These are phyloP conservation scores for Metschnikowia henanensis DNA, from an alignment of 805 yeast genomes.

Conservation along the genomic window DNA sequence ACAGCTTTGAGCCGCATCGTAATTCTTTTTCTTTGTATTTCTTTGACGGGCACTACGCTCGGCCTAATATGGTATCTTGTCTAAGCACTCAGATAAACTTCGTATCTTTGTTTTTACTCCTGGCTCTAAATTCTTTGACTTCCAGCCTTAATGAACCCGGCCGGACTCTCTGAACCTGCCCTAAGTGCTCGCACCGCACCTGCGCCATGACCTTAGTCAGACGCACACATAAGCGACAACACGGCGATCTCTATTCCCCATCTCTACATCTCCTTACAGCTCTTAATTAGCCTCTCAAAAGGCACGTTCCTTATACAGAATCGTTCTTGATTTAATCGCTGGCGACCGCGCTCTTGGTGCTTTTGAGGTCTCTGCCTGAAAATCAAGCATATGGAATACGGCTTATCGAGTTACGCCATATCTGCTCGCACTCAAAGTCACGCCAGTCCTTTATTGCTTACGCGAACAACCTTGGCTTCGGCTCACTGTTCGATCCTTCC, in stretches of 20 bases:
- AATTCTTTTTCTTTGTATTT: too few relatives aligned
- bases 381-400: neutral
- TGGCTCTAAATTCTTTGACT: too few relatives aligned
- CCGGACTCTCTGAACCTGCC: neutral
- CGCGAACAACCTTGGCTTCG: neutral
- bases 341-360: neutral
- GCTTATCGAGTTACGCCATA: neutral
- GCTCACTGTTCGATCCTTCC: too few relatives aligned
- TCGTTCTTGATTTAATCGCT: too few relatives aligned
- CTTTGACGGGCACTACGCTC: too few relatives aligned
- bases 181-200: neutral
- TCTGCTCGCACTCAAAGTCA: neutral
- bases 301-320: too few relatives aligned
- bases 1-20: too few relatives aligned
- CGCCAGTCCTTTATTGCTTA: neutral
- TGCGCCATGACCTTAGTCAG: neutral
- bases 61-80: too few relatives aligned
- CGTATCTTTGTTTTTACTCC: too few relatives aligned
- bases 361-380: neutral
- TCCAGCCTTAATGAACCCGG: too few relatives aligned
- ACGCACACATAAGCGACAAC: neutral
- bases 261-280: neutral
- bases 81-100: too few relatives aligned
- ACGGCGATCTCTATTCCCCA: neutral
- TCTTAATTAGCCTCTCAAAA: neutral